phyloP scores from a whole-genome alignment of 2,329 filamentous ascomycete species.

The Fusarium subtropicale region DNA sequence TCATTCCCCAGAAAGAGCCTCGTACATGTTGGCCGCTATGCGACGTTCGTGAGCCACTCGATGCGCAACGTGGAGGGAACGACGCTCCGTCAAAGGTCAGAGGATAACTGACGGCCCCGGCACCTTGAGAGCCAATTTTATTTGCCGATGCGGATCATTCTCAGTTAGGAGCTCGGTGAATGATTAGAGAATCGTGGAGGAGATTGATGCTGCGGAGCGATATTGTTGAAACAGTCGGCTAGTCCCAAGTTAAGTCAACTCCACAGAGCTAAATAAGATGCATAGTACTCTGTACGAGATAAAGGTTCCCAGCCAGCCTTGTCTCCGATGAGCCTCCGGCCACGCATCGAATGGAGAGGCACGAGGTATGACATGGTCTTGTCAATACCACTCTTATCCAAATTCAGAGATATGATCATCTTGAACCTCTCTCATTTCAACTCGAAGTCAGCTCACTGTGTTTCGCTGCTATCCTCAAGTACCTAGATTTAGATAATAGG shows the following conservation, averaged over 20 bases:
- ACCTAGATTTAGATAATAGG: neutral
- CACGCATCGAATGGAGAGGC: neutral
- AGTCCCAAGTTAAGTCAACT: slow-evolving; percentile 16
- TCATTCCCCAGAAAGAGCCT: slow-evolving; percentile 34
- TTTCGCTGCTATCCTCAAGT: neutral
- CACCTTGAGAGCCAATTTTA: slow-evolving; percentile 9
- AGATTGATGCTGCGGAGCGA: slow-evolving; percentile 17
- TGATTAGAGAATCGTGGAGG: slow-evolving; percentile 16
- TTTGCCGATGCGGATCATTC: slow-evolving; percentile 31
- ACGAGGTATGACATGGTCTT: neutral
- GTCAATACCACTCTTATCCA: neutral
- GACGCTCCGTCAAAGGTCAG: slow-evolving; percentile 35
- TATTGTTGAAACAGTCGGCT: slow-evolving; percentile 25
- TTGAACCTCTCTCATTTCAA: neutral
- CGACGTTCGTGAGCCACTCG: slow-evolving; percentile 42
- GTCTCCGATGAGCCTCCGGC: slow-evolving; percentile 2
- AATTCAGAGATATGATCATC: neutral
- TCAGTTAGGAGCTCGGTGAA: slow-evolving; percentile 33
- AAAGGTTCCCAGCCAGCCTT: slow-evolving; percentile 9
- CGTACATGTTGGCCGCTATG: slow-evolving; percentile 17
- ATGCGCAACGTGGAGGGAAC: slow-evolving; percentile 43
- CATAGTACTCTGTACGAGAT: neutral
- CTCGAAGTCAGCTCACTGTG: neutral
- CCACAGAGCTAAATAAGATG: slow-evolving; percentile 16
- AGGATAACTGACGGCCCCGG: slow-evolving; percentile 15